Evolutionary conservation across 2,329 filamentous ascomycete species (phyloP).

Genomic region (Fusarium tjaetaba): DNA sequence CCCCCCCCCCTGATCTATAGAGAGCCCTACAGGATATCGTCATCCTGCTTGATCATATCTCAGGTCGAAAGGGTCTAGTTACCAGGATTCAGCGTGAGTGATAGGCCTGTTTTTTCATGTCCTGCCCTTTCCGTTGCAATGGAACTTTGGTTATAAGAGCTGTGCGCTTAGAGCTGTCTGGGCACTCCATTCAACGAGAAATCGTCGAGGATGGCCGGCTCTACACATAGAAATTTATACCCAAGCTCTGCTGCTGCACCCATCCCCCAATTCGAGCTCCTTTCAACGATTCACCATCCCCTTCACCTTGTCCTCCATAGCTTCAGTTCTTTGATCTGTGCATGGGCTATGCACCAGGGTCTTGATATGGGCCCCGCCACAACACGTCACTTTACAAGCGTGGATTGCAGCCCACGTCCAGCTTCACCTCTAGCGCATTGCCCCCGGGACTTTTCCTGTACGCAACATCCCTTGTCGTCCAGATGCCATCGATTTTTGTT

Average conservation of each 20-base stretch:
- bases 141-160: conserved; percentile 1
- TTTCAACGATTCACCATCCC: background rate
- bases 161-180: background rate
- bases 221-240: background rate
- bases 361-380: conserved; percentile 41
- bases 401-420: conserved; percentile 40
- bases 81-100: conserved; percentile 33
- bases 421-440: conserved; percentile 37
- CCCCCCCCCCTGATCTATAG: conserved; percentile 11
- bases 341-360: conserved; percentile 27
- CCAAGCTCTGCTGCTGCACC: background rate
- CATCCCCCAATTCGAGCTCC: background rate
- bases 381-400: conserved; percentile 43
- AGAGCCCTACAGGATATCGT: conserved; percentile 20
- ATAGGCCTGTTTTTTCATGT: conserved; percentile 16
- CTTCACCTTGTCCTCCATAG: conserved; percentile 3
- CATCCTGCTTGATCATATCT: conserved; percentile 25
- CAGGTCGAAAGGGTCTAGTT: conserved; percentile 18
- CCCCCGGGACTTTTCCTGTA: conserved; percentile 30
- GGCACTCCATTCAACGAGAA: background rate
- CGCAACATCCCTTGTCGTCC: conserved; percentile 30
- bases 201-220: background rate
- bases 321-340: conserved; percentile 23
- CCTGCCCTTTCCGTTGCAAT: conserved; percentile 3
- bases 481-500: conserved; percentile 20